Base-by-base conservation (phyloP, 2,329 filamentous ascomycete species). In the Rutstroemia sp. region DNA sequence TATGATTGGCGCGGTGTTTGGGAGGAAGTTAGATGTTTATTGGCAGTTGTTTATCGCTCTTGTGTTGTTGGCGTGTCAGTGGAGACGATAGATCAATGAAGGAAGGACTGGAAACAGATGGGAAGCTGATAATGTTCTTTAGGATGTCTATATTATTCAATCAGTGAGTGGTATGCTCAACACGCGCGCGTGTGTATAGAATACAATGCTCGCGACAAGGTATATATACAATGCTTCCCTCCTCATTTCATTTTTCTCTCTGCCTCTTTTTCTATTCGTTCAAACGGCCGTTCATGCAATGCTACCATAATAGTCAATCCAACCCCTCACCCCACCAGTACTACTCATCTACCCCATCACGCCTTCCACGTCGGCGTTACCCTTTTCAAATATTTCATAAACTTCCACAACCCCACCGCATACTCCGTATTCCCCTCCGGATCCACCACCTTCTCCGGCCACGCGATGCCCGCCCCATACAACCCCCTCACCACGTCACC, bases 321-420 rank as follows among this genome's bases (percentile, higher is more conserved):
- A n/a, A n/a, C n/a, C n/a, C n/a, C n/a, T n/a, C n/a, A n/a, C n/a
- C n/a, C 30, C 30, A 41, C 4, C 4, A 16, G 27, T 30, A 1
- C 6, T 30, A 30, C 9, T 10, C 25, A 4, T 56, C 19, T 51
- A 9, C 21, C 17, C 17, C 5, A 12, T 57, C 42, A 54, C 8
- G 51, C 54, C 19, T 48, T 63, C 81, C 81, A 84, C 17, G 71
- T 68, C 16, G 78, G 79, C 19, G 74, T 71, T 4, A 82, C 80
- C 58, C 73, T 75, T 69, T 79, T 79, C 54, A 82, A 68, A 62
- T 78, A 84, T 48, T 76, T 81, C 81, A 85, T 84, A 61, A 86
- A 86, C 69, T 86, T 86, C 65, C 75, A 83, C 65, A 85, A 78
- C 0, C 83, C 83, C 51, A 86, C 83, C 0, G 80, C 79, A 63